Percentiles rank a stretch among this genome's conserved stretches.
phyloP scores from a whole-genome alignment of 2,329 filamentous ascomycete species.

The Epichloe festucae region DNA sequence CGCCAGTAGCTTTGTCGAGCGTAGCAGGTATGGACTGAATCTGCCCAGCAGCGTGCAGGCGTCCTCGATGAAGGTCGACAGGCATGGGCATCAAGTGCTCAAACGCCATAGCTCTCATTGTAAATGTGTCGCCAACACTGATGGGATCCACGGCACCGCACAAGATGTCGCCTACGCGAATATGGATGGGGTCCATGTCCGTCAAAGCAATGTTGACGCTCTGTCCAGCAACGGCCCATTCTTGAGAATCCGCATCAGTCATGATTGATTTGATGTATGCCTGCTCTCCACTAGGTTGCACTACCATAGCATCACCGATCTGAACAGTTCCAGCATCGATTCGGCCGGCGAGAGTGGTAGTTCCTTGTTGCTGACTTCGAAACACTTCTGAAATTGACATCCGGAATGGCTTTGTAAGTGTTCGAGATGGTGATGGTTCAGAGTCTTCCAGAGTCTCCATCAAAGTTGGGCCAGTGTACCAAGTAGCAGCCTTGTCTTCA shows the following conservation, averaged over 20 bases:
- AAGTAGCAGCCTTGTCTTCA: conserved; percentile 44
- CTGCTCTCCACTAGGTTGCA: conserved; percentile 70
- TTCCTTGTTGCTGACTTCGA: conserved; percentile 64
- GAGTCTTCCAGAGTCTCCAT: conserved; percentile 77
- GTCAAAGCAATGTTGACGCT: conserved; percentile 73
- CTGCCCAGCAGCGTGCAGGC: conserved; percentile 64
- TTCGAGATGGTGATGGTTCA: conserved; percentile 51
- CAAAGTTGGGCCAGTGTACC: conserved; percentile 72
- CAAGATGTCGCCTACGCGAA: conserved; percentile 77
- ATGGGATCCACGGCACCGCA: conserved; percentile 59
- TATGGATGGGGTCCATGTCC: conserved; percentile 72
- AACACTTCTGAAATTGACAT: conserved; percentile 85
- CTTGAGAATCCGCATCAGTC: conserved; percentile 56
- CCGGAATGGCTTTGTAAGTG: conserved; percentile 66
- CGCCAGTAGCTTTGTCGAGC: conserved; percentile 67
- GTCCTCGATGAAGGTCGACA: conserved; percentile 77
- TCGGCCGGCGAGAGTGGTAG: conserved; percentile 73
- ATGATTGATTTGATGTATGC: conserved; percentile 74
- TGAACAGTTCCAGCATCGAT: conserved; percentile 78
- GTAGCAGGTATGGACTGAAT: conserved; percentile 60
- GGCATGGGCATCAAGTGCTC: conserved; percentile 80
- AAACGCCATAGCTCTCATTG: conserved; percentile 75
- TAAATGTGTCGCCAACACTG: conserved; percentile 58
- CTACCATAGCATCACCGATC: conserved; percentile 64
- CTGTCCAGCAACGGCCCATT: conserved; percentile 90